A percentile compares a stretch with the other conserved stretches of the same genome.
Conservation (phyloP, 2,329 filamentous ascomycete genomes). For the Neospermospora avenae region DNA sequence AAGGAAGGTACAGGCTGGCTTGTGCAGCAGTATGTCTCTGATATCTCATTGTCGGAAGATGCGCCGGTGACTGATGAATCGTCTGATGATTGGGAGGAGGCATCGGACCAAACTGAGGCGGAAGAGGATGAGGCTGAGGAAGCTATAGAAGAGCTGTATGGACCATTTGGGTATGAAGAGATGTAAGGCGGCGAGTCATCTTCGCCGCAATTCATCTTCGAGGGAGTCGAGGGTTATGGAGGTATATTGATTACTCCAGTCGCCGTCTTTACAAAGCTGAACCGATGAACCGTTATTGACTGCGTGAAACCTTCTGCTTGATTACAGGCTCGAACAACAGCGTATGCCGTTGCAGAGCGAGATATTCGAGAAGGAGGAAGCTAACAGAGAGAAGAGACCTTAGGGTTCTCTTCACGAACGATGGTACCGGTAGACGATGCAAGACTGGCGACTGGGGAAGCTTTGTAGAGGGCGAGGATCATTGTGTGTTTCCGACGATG, state of each 20-base stretch:
- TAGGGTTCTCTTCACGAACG: constrained; percentile 48
- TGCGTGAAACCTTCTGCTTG: constrained; percentile 41
- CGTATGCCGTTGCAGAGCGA: constrained; percentile 37
- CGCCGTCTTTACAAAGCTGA: constrained; percentile 52
- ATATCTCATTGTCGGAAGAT: constrained; percentile 35
- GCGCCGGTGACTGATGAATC: constrained; percentile 56
- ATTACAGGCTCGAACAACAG: constrained; percentile 39
- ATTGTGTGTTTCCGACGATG: constrained; percentile 45
- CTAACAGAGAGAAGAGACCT: constrained; percentile 40
- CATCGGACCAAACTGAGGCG: constrained; percentile 69
- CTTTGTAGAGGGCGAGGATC: constrained; percentile 51
- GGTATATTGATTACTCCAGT: constrained; percentile 45
- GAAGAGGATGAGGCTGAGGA: constrained; percentile 65
- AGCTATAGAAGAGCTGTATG: constrained; percentile 59
- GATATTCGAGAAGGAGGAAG: constrained; percentile 43
- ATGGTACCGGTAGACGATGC: constrained; percentile 58
- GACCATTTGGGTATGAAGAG: constrained; percentile 48
- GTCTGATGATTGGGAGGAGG: constrained; percentile 66
- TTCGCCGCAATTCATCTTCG: constrained; percentile 58
- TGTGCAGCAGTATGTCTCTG: constrained; percentile 43
- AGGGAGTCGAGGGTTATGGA: constrained; percentile 32
- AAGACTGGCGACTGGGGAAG: constrained; percentile 60
- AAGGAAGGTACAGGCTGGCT: constrained; percentile 34
- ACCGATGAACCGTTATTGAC: constrained; percentile 45
- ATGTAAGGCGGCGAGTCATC: constrained; percentile 51